These are phyloP conservation scores for Camillea tinctor DNA, from an alignment of 2,329 filamentous ascomycete genomes.

Conservation along the genomic window DNA sequence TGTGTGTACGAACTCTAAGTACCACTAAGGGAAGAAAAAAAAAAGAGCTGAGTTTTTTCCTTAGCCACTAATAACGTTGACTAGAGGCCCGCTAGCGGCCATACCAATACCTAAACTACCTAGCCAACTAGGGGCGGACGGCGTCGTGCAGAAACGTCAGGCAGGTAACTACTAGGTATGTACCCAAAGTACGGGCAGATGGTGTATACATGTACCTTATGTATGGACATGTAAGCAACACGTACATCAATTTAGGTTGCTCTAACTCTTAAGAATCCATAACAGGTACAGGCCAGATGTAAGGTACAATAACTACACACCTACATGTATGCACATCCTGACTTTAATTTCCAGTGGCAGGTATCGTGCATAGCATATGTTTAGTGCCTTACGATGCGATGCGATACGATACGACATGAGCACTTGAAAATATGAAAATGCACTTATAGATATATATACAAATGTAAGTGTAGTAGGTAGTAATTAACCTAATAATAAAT, in stretches of 20 bases:
- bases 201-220: not conserved
- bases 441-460: too few relatives aligned
- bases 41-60: not conserved
- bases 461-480: too few relatives aligned
- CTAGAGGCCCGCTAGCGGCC: not conserved
- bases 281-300: not conserved
- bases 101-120: not conserved
- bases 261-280: not conserved
- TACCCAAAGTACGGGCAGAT: not conserved
- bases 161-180: not conserved
- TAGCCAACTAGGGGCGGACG: not conserved
- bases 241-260: not conserved
- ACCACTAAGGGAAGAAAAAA: not conserved
- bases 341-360: not conserved
- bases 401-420: not conserved
- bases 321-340: not conserved
- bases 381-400: not conserved
- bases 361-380: not conserved
- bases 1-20: not conserved
- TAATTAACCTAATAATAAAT: too few relatives aligned
- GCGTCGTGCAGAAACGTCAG: not conserved
- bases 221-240: not conserved
- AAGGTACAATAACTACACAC: not conserved
- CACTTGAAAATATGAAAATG: too few relatives aligned
- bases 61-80: constrained; percentile 1